Percentiles rank a stretch among this genome's conserved stretches.
Evolutionary conservation across 2,329 filamentous ascomycete genomes (phyloP).

Genomic region (Scleromitrula shiraiana): DNA sequence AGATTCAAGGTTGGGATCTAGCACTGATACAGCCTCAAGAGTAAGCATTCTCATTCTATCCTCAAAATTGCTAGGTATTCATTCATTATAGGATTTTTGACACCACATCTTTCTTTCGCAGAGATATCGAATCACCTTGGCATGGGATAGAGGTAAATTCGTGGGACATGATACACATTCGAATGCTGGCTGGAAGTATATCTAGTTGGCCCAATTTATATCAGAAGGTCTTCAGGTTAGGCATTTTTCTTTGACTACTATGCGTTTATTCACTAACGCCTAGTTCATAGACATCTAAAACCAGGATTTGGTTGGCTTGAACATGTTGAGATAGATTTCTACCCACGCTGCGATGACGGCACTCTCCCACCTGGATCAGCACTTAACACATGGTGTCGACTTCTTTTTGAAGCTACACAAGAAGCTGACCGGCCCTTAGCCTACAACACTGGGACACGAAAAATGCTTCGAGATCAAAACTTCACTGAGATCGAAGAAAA

Average conservation of each 20-base stretch:
- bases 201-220: slow-evolving; percentile 70
- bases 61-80: background rate
- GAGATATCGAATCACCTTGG: slow-evolving; percentile 77
- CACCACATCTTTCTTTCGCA: slow-evolving; percentile 60
- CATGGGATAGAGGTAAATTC: slow-evolving; percentile 31
- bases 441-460: slow-evolving; percentile 52
- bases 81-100: slow-evolving; percentile 52
- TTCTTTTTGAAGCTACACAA: slow-evolving; percentile 60
- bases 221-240: slow-evolving; percentile 57
- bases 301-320: slow-evolving; percentile 72
- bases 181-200: slow-evolving; percentile 72
- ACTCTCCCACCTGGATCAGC: slow-evolving; percentile 49
- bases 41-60: background rate
- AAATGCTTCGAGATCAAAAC: slow-evolving; percentile 58
- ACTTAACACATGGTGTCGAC: slow-evolving; percentile 61
- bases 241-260: too few species aligned
- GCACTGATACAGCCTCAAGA: slow-evolving; percentile 49
- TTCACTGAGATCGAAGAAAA: slow-evolving; percentile 73
- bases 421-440: slow-evolving; percentile 56
- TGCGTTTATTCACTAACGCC: too few species aligned
- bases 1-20: slow-evolving; percentile 55
- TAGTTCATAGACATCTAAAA: slow-evolving; percentile 56
- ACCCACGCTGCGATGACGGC: slow-evolving; percentile 62
- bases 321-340: slow-evolving; percentile 82
- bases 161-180: slow-evolving; percentile 71